Evolutionary conservation across 2,329 filamentous ascomycete genomes (phyloP).

Genomic region (Zymoseptoria pseudotritici): DNA sequence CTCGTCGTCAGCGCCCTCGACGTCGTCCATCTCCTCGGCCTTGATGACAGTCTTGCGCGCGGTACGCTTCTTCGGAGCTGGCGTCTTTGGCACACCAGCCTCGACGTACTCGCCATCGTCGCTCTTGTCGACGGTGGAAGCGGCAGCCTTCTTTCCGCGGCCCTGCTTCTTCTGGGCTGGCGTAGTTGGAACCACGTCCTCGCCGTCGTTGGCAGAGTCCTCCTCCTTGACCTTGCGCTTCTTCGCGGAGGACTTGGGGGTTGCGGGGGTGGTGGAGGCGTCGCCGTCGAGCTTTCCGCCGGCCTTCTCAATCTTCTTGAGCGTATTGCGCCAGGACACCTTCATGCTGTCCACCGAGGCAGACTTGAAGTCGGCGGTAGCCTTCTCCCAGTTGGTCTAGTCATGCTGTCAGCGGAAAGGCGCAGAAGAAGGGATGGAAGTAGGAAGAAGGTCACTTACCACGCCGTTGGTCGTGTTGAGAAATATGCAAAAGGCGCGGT

Average conservation of each 20-base stretch:
- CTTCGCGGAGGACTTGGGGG: conserved; percentile 9
- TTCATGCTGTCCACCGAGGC: conserved; percentile 23
- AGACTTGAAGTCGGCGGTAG: conserved; percentile 20
- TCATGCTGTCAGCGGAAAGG: background rate
- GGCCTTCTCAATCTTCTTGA: conserved; percentile 26
- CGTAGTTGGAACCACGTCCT: conserved; percentile 14
- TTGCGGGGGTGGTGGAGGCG: background rate
- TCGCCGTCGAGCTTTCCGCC: conserved; percentile 13
- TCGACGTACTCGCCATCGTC: conserved; percentile 14
- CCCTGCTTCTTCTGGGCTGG: conserved; percentile 33
- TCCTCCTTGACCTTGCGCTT: conserved; percentile 23
- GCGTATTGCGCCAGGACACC: conserved; percentile 10
- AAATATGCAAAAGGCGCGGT: conserved; percentile 23
- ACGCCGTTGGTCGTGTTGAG: conserved; percentile 17
- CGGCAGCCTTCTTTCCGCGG: conserved; percentile 27
- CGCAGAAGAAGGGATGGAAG: background rate
- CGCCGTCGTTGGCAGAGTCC: background rate
- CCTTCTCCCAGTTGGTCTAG: conserved; percentile 25
- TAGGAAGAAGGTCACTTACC: conserved; percentile 4
- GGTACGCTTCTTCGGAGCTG: background rate
- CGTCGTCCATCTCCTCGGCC: background rate
- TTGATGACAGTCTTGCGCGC: background rate
- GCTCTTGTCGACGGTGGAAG: conserved; percentile 31
- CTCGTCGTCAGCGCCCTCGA: background rate
- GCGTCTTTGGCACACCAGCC: background rate